Conservation (phyloP, 2,329 filamentous ascomycete genomes). For the Tolypocladium guangdongense region DNA sequence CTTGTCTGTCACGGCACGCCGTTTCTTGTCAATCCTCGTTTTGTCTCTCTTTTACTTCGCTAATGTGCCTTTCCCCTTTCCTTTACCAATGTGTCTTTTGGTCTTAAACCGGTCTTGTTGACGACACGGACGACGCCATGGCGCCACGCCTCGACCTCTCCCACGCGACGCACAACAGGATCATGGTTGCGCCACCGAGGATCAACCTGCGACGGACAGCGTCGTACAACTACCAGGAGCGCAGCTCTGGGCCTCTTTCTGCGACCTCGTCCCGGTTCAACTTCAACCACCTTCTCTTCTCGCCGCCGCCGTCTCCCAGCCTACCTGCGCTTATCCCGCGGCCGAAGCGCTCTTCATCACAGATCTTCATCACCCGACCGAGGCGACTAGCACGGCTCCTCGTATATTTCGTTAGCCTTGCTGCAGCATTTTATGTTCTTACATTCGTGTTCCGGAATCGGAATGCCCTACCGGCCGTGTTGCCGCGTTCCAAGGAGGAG, state of each 20-base stretch:
- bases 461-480: constrained; percentile 16
- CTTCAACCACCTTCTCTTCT: constrained; percentile 58
- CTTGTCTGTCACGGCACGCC: not conserved
- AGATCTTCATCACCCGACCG: constrained; percentile 35
- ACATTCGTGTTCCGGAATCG: constrained; percentile 16
- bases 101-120: not conserved
- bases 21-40: not conserved
- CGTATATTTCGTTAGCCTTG: constrained; percentile 39
- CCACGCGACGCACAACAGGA: constrained; percentile 33
- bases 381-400: constrained; percentile 46
- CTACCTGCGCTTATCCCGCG: constrained; percentile 58
- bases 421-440: constrained; percentile 39
- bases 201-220: constrained; percentile 48
- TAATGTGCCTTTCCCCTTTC: too few relatives aligned
- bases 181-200: constrained; percentile 42
- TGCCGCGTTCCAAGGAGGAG: constrained; percentile 34
- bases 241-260: constrained; percentile 33
- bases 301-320: constrained; percentile 58
- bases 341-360: constrained; percentile 48
- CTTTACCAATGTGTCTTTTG: not conserved
- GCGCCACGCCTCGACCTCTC: constrained; percentile 35
- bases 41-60: not conserved
- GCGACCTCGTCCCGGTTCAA: constrained; percentile 52
- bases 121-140: constrained; percentile 22
- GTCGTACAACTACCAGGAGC: constrained; percentile 46